Evolutionary conservation across 1,139 yeast species (phyloP).

Genomic region (Lodderomyces parapsilosis): DNA sequence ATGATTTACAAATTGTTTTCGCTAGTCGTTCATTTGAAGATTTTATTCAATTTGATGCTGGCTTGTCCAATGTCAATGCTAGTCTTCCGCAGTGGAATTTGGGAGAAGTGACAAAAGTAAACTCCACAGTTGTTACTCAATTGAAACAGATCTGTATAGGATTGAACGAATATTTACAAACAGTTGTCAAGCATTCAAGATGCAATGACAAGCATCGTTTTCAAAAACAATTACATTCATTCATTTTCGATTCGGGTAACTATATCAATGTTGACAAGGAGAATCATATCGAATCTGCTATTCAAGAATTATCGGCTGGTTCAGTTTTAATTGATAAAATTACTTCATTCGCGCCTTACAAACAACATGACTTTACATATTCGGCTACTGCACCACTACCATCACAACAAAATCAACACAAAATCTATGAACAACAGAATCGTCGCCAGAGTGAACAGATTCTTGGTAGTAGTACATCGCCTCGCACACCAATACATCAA

Average conservation of each 20-base stretch:
- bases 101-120: background rate
- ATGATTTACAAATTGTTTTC: slow-evolving; percentile 2
- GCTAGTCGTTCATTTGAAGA: background rate
- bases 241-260: slow-evolving; percentile 14
- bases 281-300: slow-evolving; percentile 4
- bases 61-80: background rate
- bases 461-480: background rate
- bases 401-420: background rate
- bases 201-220: background rate
- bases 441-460: background rate
- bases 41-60: background rate
- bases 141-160: slow-evolving; percentile 30
- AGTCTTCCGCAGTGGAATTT: background rate
- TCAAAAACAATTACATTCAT: slow-evolving; percentile 17
- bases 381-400: slow-evolving; percentile 33
- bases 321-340: slow-evolving; percentile 19
- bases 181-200: background rate
- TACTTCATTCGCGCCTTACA: background rate
- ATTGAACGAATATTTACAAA: slow-evolving; percentile 31
- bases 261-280: slow-evolving; percentile 10
- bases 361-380: slow-evolving; percentile 14
- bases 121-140: slow-evolving; percentile 2
- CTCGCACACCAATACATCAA: background rate
- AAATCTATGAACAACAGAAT: background rate
- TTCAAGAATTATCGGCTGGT: slow-evolving; percentile 21